Percentiles rank a stretch among this genome's conserved stretches.
These are phyloP conservation scores for Beauveria scarabaeidicola DNA, from an alignment of 2,329 filamentous ascomycete genomes.

Conservation along the genomic window DNA sequence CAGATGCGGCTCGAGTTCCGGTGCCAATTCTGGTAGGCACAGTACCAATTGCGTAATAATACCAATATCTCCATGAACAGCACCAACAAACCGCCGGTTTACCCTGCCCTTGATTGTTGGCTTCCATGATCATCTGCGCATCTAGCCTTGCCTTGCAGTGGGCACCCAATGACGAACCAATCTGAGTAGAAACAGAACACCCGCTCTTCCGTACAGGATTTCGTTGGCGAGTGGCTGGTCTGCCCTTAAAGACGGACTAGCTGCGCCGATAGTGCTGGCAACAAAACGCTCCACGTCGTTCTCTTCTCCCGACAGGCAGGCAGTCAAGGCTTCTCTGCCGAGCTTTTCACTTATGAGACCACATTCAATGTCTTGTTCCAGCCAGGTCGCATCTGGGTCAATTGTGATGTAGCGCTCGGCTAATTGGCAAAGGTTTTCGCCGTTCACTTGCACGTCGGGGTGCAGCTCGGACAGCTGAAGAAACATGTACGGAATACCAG, in stretches of 20 bases:
- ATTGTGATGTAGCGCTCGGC: slow-evolving; percentile 38
- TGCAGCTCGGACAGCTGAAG: slow-evolving; percentile 36
- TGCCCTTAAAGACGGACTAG: neutral
- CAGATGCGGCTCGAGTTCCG: slow-evolving; percentile 44
- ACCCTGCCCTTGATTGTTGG: slow-evolving; percentile 38
- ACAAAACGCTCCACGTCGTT: slow-evolving; percentile 32
- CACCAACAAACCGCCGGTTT: slow-evolving; percentile 53
- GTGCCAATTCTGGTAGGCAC: slow-evolving; percentile 46
- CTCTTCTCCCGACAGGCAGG: slow-evolving; percentile 32
- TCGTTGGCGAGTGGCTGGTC: slow-evolving; percentile 45
- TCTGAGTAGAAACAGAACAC: slow-evolving; percentile 59
- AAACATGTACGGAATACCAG: slow-evolving; percentile 48
- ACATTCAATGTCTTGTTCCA: slow-evolving; percentile 34
- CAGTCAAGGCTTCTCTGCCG: slow-evolving; percentile 36
- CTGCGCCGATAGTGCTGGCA: slow-evolving; percentile 24
- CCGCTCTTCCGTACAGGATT: slow-evolving; percentile 58
- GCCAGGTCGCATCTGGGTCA: slow-evolving; percentile 22
- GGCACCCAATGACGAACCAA: slow-evolving; percentile 51
- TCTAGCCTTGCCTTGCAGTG: slow-evolving; percentile 39
- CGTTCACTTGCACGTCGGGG: slow-evolving; percentile 34
- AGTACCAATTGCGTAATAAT: slow-evolving; percentile 62
- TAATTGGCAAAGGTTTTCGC: slow-evolving; percentile 36
- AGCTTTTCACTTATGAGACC: slow-evolving; percentile 43
- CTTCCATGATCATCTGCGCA: slow-evolving; percentile 49
- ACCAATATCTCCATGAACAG: slow-evolving; percentile 59